Base-by-base conservation (phyloP, 2,329 filamentous ascomycete genomes). In the Monosporascus sp. region DNA sequence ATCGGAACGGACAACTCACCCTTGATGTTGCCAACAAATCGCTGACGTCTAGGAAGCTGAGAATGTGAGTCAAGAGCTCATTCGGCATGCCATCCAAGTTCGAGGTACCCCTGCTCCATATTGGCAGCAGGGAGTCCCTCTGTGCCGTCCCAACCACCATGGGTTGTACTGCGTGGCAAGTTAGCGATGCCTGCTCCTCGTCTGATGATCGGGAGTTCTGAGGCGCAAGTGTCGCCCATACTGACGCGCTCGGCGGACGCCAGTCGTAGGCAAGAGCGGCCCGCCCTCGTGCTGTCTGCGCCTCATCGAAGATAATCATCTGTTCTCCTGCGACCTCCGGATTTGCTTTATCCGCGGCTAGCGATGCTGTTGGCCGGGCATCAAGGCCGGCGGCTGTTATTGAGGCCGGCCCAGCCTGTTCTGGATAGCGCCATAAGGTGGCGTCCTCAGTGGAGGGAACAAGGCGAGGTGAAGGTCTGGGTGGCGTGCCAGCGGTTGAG, bases 1-100 rank as follows among this genome's bases (percentile, higher is more conserved):
- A 15, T 49, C 17, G 51, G 45, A 50, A 51, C 17, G 50, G 47
- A 53, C 51, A 27, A 74, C 75, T 68, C 74, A 84, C 81, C 70
- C 81, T 74, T 49, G 81, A 84, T 50, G 73, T 74, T 55, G 74
- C 71, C 50, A 84, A 68, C 54, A 84, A 66, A 65, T 84, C 81
- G 62, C 72, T 72, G 46, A 84, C 78, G 56, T 84, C 81, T 51
- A 84, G 68, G 58, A 77, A 81, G 50, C 74, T 72, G 56, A 83
- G 68, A 42, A 84, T 78, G 52, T 80, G 74, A 56, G 79, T 73
- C 50, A 84, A 66, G 27, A 84, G 65, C 66, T 84, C 81, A 65
- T 79, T 82, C 24, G 81, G 81, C 47, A 84, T 68, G 42, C 68
- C 65, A 50, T 74, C 70, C 36, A 68, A 72, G 60, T 52, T 63